Evolutionary conservation across 2,329 filamentous ascomycete species (phyloP), one percentile per base, ranked within the genome.

Genomic region (Pseudogymnoascus sp.): DNA sequence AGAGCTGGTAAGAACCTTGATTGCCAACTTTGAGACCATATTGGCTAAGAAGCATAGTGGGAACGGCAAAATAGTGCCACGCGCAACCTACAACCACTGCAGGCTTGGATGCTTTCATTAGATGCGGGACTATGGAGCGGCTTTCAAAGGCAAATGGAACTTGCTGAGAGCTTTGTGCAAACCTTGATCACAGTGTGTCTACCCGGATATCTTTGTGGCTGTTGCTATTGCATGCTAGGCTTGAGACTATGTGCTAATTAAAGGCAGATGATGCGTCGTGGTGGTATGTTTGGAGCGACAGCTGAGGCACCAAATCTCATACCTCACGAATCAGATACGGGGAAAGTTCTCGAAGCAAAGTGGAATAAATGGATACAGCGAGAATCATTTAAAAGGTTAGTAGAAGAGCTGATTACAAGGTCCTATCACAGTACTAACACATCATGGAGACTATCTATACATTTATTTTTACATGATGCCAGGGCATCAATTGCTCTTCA

Each of bases 361-460:
- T 62, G 60, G 60, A 42, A 62, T 26, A 62, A 62, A 62, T 62
- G 33, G 33, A 33, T 33, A 62, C 19, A 62, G 16, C 29, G 26
- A 62, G 60, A 62, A 19, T 62, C 60, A n/a, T 62, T 62, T 19
- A 38, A 42, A 47, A 53, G 60, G 60, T 62, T 44, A 42, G 40
- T 53, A 2, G 13, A 24, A 10, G 13, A 47, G 21, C 42, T 47
- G 8, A 8, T 47, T 3, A 3, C 2, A n/a, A 26, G 42, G 42
- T 1, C 21, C 2, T 47, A 26, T 47, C 21, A 29, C 2, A 26
- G 6, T 26, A n/a, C 42, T 47, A 26, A 47, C 21, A 5, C 26
- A 47, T n/a, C 42, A 14, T 47, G 26, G 21, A 62, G 60, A 31
- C 35, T 62, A 44, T 31, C 44, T 19, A 24, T 62, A 29, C 60